Conservation (phyloP, 1,284 basidiomycete species). For the Cystobasidium pallidum region DNA sequence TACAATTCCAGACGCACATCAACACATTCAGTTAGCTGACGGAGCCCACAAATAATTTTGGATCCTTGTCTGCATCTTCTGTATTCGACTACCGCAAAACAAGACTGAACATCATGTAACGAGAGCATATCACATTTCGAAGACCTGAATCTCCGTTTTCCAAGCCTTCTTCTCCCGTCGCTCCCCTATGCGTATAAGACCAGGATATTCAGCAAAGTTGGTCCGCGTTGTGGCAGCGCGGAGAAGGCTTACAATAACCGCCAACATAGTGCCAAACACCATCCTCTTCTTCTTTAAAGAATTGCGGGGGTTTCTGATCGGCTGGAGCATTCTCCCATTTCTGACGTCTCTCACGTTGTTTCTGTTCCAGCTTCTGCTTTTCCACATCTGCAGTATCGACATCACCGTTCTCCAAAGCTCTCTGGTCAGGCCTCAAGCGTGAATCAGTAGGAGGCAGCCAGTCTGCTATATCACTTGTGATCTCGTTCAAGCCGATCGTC, state of each 20-base stretch:
- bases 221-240: background rate
- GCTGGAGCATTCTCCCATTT: conserved; percentile 56
- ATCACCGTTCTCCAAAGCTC: conserved; percentile 80
- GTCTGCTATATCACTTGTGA: conserved; percentile 69
- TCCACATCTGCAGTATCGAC: conserved; percentile 74
- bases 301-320: conserved; percentile 45
- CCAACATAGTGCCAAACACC: conserved; percentile 48
- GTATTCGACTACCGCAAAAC: background rate
- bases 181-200: conserved; percentile 27
- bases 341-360: conserved; percentile 57
- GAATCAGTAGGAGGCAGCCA: conserved; percentile 82
- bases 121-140: conserved; percentile 23
- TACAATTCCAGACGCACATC: too few relatives aligned
- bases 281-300: conserved; percentile 46
- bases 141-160: conserved; percentile 36
- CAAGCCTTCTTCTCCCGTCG: conserved; percentile 41
- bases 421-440: conserved; percentile 79
- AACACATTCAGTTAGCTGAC: too few relatives aligned
- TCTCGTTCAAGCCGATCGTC: conserved; percentile 78
- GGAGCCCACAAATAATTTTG: background rate
- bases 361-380: conserved; percentile 73
- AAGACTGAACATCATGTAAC: background rate
- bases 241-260: conserved; percentile 47
- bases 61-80: background rate
- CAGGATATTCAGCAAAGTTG: too few relatives aligned